Evolutionary conservation across 2,329 filamentous ascomycete species (phyloP).

Genomic region (Phyllachora maydis): DNA sequence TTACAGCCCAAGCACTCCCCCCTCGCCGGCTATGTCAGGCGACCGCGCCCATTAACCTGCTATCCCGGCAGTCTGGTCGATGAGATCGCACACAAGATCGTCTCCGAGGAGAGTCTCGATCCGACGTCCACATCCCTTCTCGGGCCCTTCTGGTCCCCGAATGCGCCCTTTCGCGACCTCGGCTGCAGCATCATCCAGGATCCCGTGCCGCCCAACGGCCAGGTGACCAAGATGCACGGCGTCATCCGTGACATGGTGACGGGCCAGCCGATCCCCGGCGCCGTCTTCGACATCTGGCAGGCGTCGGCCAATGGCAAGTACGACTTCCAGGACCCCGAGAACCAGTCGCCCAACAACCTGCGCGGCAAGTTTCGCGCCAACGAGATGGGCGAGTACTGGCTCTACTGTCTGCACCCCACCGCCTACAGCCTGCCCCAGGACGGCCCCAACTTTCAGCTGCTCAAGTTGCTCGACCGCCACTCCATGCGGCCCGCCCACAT

Average conservation of each 20-base stretch:
- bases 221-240: constrained; percentile 46
- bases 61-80: constrained; percentile 42
- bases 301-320: constrained; percentile 50
- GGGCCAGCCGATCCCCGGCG: constrained; percentile 40
- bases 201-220: constrained; percentile 21
- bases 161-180: constrained; percentile 49
- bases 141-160: constrained; percentile 64
- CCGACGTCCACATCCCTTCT: constrained; percentile 62
- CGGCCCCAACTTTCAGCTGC: constrained; percentile 30
- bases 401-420: constrained; percentile 33
- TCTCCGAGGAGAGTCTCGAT: constrained; percentile 21
- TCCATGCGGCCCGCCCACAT: constrained; percentile 37
- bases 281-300: constrained; percentile 61
- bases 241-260: constrained; percentile 31
- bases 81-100: constrained; percentile 55
- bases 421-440: constrained; percentile 18
- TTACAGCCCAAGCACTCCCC: constrained; percentile 1
- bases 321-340: constrained; percentile 47
- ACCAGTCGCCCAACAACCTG: constrained; percentile 42
- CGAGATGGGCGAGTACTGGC: constrained; percentile 35
- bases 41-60: constrained; percentile 1
- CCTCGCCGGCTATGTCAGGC: not conserved
- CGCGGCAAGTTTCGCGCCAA: constrained; percentile 45
- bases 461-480: constrained; percentile 31
- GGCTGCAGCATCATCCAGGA: constrained; percentile 42